Conservation (phyloP, 1,139 yeast genomes). For the Yamadazyma oceani region DNA sequence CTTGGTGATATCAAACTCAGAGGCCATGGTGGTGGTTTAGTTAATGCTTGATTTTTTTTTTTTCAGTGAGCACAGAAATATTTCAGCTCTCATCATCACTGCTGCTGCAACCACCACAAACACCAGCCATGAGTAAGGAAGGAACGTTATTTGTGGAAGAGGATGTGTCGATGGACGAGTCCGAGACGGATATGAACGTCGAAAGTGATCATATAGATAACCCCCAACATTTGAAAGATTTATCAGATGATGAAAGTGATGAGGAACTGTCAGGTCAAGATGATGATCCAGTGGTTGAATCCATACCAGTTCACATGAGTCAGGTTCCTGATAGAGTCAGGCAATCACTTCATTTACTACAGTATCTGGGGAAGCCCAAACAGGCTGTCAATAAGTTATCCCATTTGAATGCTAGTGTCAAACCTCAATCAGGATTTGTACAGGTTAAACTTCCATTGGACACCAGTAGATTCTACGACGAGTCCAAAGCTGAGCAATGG, state of each 20-base stretch:
- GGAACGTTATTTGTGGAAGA: constrained; percentile 12
- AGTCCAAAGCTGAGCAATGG: constrained; percentile 62
- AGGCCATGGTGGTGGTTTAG: constrained; percentile 3
- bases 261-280: too few relatives aligned
- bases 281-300: constrained; percentile 77
- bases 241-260: too few relatives aligned
- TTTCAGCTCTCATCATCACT: too few relatives aligned
- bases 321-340: constrained; percentile 21
- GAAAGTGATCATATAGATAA: constrained; percentile 7
- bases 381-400: constrained; percentile 37
- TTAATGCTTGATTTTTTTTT: too few relatives aligned
- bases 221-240: too few relatives aligned
- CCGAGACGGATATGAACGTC: constrained; percentile 16
- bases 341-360: constrained; percentile 45
- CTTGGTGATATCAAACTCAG: constrained; percentile 67
- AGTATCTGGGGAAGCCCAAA: constrained; percentile 72
- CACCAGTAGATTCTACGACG: constrained; percentile 63
- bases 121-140: constrained; percentile 2
- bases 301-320: constrained; percentile 61
- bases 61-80: too few relatives aligned
- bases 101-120: background rate
- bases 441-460: constrained; percentile 75
- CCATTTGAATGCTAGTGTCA: constrained; percentile 47
- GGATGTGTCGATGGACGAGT: constrained; percentile 5
- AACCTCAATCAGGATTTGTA: constrained; percentile 54